phyloP scores from a whole-genome alignment of 169 alveolate species.

The Eimeria sp. region DNA sequence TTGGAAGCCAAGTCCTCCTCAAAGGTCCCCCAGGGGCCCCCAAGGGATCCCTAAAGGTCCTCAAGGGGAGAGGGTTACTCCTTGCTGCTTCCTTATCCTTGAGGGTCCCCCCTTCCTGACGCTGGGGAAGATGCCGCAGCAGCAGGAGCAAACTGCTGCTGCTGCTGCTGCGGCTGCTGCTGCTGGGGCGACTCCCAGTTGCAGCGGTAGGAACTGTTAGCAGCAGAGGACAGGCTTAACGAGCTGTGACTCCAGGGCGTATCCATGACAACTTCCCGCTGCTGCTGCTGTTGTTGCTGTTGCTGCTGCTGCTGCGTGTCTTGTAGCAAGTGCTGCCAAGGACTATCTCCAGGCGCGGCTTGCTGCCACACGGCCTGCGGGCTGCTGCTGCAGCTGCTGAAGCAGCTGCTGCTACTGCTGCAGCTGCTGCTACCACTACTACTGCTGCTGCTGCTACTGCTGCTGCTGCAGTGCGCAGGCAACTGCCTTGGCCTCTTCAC shows the following conservation, averaged over 20 bases:
- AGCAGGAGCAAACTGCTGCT: constrained; percentile 20
- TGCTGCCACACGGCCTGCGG: constrained; percentile 61
- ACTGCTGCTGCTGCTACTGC: constrained; percentile 2
- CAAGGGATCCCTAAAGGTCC: not conserved
- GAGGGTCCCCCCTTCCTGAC: constrained; percentile 19
- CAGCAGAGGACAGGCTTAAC: constrained; percentile 7
- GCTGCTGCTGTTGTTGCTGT: constrained; percentile 30
- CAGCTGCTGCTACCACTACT: not conserved
- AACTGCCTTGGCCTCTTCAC: constrained; percentile 37
- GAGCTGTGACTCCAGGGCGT: constrained; percentile 12
- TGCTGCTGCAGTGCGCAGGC: constrained; percentile 29
- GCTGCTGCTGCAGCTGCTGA: not conserved
- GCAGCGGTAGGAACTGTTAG: not conserved
- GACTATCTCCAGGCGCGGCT: not conserved
- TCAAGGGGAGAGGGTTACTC: not conserved
- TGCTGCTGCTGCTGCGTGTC: constrained; percentile 29
- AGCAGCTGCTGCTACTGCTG: not conserved
- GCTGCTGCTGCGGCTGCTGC: not conserved
- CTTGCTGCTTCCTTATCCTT: not conserved
- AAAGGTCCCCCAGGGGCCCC: too few relatives aligned
- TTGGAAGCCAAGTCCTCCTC: not conserved
- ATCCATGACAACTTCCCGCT: not conserved
- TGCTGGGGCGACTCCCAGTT: constrained; percentile 48
- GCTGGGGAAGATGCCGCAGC: not conserved
- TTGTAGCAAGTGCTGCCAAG: constrained; percentile 33